These are phyloP conservation scores for Chlorella vulgaris DNA, from an alignment of 139 green algal species.

Conservation along the genomic window DNA sequence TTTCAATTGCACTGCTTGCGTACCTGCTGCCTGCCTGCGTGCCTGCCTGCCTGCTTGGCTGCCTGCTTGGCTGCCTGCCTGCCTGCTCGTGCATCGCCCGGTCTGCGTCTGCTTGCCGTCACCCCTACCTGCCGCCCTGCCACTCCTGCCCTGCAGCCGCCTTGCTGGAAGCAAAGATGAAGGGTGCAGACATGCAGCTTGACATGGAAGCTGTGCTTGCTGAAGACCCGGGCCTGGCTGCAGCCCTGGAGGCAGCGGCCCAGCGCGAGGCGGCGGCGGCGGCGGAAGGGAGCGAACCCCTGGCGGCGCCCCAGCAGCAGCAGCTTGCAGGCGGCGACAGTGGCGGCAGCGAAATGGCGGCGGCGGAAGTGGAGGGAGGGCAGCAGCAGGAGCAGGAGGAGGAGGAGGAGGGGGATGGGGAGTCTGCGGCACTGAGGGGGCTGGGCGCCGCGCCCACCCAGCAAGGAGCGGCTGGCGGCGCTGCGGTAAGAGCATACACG, in stretches of 20 bases:
- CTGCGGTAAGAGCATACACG: neutral
- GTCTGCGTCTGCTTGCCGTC: too few relatives aligned
- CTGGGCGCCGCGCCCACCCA: neutral
- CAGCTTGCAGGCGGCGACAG: too few relatives aligned
- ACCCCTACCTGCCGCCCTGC: neutral
- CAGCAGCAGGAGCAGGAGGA: neutral
- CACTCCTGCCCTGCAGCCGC: neutral
- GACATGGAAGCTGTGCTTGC: conserved; percentile 7
- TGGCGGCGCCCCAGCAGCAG: neutral
- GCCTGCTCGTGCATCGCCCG: too few relatives aligned
- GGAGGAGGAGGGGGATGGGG: neutral
- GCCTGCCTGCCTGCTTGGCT: too few relatives aligned
- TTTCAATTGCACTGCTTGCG: too few relatives aligned
- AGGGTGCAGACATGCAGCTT: neutral
- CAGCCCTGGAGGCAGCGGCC: conserved; percentile 3
- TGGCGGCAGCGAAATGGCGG: neutral
- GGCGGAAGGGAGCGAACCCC: too few relatives aligned
- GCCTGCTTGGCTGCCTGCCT: too few relatives aligned
- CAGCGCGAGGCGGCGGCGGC: neutral
- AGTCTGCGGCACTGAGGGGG: neutral
- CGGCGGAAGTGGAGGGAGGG: neutral
- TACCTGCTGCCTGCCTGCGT: too few relatives aligned
- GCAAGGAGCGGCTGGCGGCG: neutral
- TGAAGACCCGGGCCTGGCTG: neutral
- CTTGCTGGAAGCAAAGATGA: neutral